Base-by-base conservation (phyloP, 495 filamentous ascomycete genomes). In the Parathielavia hyrcaniae region DNA sequence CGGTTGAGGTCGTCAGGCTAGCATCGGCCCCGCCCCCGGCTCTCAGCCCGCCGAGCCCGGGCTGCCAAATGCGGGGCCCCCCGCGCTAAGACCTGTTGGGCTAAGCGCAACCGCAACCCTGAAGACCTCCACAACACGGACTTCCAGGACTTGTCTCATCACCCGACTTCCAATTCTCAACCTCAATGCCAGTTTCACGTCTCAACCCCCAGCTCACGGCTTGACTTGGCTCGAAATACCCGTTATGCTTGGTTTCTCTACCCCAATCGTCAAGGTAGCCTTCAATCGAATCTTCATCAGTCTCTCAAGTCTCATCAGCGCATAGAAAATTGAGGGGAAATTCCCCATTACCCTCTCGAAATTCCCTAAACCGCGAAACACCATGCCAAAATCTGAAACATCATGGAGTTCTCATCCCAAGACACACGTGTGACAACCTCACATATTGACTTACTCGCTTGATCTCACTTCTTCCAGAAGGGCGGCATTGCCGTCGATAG, bases 21-120 rank as follows among this genome's bases (percentile, higher is more conserved):
- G 34, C 60, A 59, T 62, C 60, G 60, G 60, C 30, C 52, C 53
- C 47, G 22, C 55, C 20, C 36, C 43, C 9, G 40, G 22, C 39
- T 38, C 30, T 14, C n/a, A 2, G 11, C 30, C 19, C 30, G 16
- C 30, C 7, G n/a, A 2, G 11, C 30, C 19, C 30, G 16, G 36
- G 50, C 6, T 11, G 13, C 50, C 52, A 23, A 36, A 14, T 19
- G 40, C 40, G 52, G 52, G 40, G 47, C 7, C 8, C 1, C 1
- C 39, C 17, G 48, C 17, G 32, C 48, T 38, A 36, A 35, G 19
- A 19, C 47, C 22, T 11, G 7, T 17, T 44, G 36, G 36, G 36
- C 8, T 19, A 8, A 17, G 41, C 41, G 41, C 19, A 30, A 30
- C 26, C 26, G 26, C 26, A 2, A 30, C 2, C 3, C 3, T 2